A percentile compares a stretch with the other conserved stretches of the same genome.
Conservation (phyloP, 306 rosid species). For the Macrotyloma uniflorum region DNA sequence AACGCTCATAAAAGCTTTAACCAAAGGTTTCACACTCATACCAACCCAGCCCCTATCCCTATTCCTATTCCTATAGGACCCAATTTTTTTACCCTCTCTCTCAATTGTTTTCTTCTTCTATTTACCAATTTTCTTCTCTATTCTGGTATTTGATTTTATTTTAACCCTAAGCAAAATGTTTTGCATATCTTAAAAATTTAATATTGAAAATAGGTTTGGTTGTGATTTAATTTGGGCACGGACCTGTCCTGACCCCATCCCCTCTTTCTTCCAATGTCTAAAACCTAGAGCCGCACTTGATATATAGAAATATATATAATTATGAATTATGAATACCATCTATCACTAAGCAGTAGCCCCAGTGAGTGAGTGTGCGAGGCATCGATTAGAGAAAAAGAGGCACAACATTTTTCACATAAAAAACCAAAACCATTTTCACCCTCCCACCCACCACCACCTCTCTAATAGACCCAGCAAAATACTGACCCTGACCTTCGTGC, state of each 20-base stretch:
- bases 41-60: not conserved
- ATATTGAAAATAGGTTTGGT: not conserved
- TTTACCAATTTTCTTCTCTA: not conserved
- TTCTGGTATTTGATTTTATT: not conserved
- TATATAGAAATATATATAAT: not conserved
- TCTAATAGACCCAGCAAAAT: slow-evolving; percentile 41
- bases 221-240: slow-evolving; percentile 61
- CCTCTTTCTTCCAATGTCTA: slow-evolving; percentile 36
- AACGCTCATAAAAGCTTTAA: not conserved
- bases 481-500: slow-evolving; percentile 46
- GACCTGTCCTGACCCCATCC: slow-evolving; percentile 32
- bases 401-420: slow-evolving; percentile 43
- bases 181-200: not conserved
- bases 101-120: not conserved
- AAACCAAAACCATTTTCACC: slow-evolving; percentile 26
- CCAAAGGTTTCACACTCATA: not conserved
- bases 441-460: slow-evolving; percentile 31
- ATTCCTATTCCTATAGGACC: not conserved
- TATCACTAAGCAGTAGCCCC: slow-evolving; percentile 28
- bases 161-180: not conserved
- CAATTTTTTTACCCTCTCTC: slow-evolving; percentile 4
- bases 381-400: slow-evolving; percentile 38
- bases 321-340: not conserved
- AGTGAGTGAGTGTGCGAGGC: slow-evolving; percentile 31
- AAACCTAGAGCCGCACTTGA: slow-evolving; percentile 46